Evolutionary conservation across 2,329 filamentous ascomycete species (phyloP), one percentile per base, ranked within the genome.

Genomic region (Phialophora macrospora): DNA sequence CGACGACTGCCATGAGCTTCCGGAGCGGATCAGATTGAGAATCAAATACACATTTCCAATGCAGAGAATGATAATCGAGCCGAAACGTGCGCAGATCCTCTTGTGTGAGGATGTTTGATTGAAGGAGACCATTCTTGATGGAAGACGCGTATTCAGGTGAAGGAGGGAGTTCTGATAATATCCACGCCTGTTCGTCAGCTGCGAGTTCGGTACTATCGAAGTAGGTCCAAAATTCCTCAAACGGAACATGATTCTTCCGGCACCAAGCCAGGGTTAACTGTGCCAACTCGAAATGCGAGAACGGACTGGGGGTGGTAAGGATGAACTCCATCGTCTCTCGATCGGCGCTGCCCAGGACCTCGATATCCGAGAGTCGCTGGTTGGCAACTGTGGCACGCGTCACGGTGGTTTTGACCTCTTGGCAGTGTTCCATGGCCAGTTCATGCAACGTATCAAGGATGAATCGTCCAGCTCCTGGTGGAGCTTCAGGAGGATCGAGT

Each of bases 21-120:
- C 55, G 32, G 32, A 58, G 38, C 4, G 55, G 55, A 30, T 58
- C 55, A 26, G 55, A 58, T 4, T 6, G 17, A 26, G 55, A 58
- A 28, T 58, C 55, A 14, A 58, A 58, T 17, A 58, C 38, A 24
- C 55, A 58, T 30, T 58, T 58, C 55, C 55, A 58, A n/a, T 58
- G 55, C 17, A 58, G 24, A 46, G 38, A 46, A 28, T 58, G 55
- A 6, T 22, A 41, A 22, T 58, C 55, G 6, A 58, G 55, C 22
- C 55, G 20, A 28, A 58, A 58, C 9, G 55, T 22, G 7, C 26
- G 55, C 38, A 58, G 22, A n/a, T 58, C 55, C 20, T 58, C 55
- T 5, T 6, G 22, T 8, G 38, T 44, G 34, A 58, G 38, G 24
- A 58, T 46, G 22, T 58, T 26, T 2, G 55, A 58, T 24, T 58